A percentile compares a stretch with the other conserved stretches of the same genome.
phyloP scores from a whole-genome alignment of 148 eudicot genomes.

The Vaccinium macrocarpon region DNA sequence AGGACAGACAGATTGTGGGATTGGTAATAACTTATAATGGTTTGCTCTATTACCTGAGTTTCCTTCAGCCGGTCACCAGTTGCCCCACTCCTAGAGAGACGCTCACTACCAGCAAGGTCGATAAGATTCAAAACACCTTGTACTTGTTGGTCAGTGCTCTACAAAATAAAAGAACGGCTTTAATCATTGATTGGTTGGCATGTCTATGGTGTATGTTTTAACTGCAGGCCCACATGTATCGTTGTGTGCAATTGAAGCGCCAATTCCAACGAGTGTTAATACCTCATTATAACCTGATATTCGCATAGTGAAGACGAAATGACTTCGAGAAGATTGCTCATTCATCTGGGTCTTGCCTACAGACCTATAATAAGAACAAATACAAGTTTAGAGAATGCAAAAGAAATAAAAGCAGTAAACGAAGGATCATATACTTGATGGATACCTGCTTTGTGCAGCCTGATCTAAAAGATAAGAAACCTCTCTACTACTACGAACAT shows the following conservation, averaged over 20 bases:
- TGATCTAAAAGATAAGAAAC: constrained; percentile 83
- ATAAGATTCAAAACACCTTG: constrained; percentile 92
- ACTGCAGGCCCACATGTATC: background rate
- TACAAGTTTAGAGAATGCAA: background rate
- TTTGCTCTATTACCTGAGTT: constrained; percentile 63
- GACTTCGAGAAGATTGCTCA: constrained; percentile 97
- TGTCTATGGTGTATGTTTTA: background rate
- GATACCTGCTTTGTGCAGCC: constrained; percentile 97
- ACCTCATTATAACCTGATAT: constrained; percentile 96
- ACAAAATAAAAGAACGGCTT: constrained; percentile 4
- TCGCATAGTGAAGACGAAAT: constrained; percentile 88
- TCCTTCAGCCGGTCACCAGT: constrained; percentile 91
- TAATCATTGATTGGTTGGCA: background rate
- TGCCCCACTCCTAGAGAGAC: constrained; percentile 95
- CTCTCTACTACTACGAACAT: constrained; percentile 81
- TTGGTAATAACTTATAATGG: background rate
- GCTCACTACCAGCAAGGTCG: constrained; percentile 98
- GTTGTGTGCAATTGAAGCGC: background rate
- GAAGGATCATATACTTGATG: background rate
- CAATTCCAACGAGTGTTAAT: background rate
- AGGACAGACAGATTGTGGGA: background rate
- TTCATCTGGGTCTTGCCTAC: constrained; percentile 96
- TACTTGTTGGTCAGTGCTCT: constrained; percentile 97
- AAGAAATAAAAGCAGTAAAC: background rate
- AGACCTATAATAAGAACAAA: constrained; percentile 47